These are phyloP conservation scores for Pelargonium australe DNA, from an alignment of 441 rosid species.

Conservation along the genomic window DNA sequence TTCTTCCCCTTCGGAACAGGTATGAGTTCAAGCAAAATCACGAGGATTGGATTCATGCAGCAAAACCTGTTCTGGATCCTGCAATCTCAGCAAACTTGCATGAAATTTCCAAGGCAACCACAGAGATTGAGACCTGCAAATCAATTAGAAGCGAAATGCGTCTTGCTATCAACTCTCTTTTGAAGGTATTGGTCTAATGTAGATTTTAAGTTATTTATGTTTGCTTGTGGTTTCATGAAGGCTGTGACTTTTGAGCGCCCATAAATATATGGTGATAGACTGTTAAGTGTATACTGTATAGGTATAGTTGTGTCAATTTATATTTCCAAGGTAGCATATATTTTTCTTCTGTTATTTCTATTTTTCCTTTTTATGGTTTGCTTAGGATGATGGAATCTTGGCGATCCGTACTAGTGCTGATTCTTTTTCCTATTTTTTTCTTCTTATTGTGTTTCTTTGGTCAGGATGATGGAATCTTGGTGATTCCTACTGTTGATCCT, in stretches of 20 bases:
- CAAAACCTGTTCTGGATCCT: slow-evolving; percentile 65
- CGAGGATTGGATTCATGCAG: slow-evolving; percentile 61
- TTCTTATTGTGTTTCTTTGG: slow-evolving; percentile 13
- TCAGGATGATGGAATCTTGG: slow-evolving; percentile 90
- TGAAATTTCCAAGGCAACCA: slow-evolving; percentile 38
- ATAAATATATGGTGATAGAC: too few species aligned
- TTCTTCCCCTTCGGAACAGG: slow-evolving; percentile 37
- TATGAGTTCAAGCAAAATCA: slow-evolving; percentile 64
- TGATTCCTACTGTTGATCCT: slow-evolving; percentile 63
- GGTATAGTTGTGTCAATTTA: too few species aligned
- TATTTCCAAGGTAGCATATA: neutral
- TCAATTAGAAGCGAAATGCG: slow-evolving; percentile 69
- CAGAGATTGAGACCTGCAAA: slow-evolving; percentile 60
- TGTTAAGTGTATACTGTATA: too few species aligned
- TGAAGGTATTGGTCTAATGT: slow-evolving; percentile 49
- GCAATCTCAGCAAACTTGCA: slow-evolving; percentile 39
- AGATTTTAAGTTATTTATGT: neutral
- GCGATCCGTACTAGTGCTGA: slow-evolving; percentile 52
- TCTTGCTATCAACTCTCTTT: slow-evolving; percentile 57
- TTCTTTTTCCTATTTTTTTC: slow-evolving; percentile 7
- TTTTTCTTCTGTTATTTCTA: slow-evolving; percentile 7
- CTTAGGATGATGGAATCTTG: slow-evolving; percentile 85
- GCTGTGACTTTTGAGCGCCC: too few species aligned
- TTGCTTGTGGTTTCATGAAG: neutral
- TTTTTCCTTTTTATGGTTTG: slow-evolving; percentile 9